phyloP scores from a whole-genome alignment of 2,329 filamentous ascomycete species.

The Seiridium cupressi region DNA sequence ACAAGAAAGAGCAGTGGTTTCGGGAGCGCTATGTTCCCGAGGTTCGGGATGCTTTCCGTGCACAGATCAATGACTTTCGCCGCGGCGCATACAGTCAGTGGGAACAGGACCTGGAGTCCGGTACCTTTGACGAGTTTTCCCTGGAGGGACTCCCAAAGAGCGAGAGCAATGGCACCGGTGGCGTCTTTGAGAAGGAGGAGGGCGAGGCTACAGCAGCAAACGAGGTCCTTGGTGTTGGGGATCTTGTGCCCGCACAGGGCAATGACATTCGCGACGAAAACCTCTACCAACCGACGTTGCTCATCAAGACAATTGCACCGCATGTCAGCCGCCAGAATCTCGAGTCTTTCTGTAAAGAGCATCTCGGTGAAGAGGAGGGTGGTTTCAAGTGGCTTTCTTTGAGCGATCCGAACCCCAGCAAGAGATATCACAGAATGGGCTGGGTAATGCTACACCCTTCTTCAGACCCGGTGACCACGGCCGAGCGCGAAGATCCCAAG shows the following conservation, averaged over 20 bases:
- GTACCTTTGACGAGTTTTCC: constrained; percentile 90
- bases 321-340: constrained; percentile 93
- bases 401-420: constrained; percentile 94
- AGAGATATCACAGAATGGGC: constrained; percentile 95
- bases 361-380: constrained; percentile 85
- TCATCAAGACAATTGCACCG: constrained; percentile 97
- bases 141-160: constrained; percentile 92
- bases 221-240: constrained; percentile 89
- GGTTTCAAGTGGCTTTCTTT: constrained; percentile 95
- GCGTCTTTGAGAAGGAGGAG: constrained; percentile 89
- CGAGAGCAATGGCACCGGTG: constrained; percentile 83
- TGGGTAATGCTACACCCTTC: constrained; percentile 95
- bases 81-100: constrained; percentile 79
- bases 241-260: constrained; percentile 79
- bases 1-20: constrained; percentile 98
- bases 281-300: constrained; percentile 82
- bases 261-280: constrained; percentile 89
- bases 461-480: constrained; percentile 61
- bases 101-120: constrained; percentile 81
- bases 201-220: constrained; percentile 89
- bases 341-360: constrained; percentile 91
- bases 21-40: constrained; percentile 89
- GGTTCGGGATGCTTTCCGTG: constrained; percentile 71
- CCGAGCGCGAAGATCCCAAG: constrained; percentile 71
- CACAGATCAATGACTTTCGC: constrained; percentile 77